Evolutionary conservation across 352 stramenopile genomes (phyloP).

Genomic region (Phytophthora vignae): DNA sequence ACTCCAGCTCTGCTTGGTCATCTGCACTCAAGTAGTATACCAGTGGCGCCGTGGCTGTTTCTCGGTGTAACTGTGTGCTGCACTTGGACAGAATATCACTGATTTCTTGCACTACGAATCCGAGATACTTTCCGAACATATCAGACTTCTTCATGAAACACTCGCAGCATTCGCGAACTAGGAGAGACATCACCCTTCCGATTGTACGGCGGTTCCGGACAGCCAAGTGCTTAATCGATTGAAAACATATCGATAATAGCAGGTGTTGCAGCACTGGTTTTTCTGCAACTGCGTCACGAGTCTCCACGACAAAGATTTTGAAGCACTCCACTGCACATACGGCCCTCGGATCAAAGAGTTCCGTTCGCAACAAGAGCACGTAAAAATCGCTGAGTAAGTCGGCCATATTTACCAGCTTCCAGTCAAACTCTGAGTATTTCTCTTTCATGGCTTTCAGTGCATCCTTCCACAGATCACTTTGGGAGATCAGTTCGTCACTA

Average conservation of each 20-base stretch:
- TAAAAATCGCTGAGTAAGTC: conserved; percentile 73
- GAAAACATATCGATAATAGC: conserved; percentile 77
- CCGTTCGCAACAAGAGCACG: conserved; percentile 54
- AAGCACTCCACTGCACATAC: conserved; percentile 72
- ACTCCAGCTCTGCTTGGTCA: conserved; percentile 75
- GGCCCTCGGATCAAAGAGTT: conserved; percentile 53
- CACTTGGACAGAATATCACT: conserved; percentile 60
- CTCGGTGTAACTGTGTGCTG: conserved; percentile 1
- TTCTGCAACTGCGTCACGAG: conserved; percentile 44
- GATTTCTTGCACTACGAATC: conserved; percentile 82
- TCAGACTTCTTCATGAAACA: conserved; percentile 69
- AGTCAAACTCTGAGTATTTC: conserved; percentile 75
- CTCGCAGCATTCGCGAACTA: conserved; percentile 73
- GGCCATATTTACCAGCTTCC: conserved; percentile 64
- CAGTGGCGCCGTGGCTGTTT: background rate
- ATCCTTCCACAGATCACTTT: conserved; percentile 48
- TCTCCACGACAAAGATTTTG: conserved; percentile 63
- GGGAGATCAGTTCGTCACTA: conserved; percentile 30
- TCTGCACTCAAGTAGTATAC: conserved; percentile 50
- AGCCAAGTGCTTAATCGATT: conserved; percentile 61
- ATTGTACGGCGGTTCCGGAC: conserved; percentile 41
- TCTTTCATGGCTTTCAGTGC: conserved; percentile 71
- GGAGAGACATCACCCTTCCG: conserved; percentile 47
- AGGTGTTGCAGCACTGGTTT: conserved; percentile 66
- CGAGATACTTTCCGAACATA: conserved; percentile 83